Evolutionary conservation across 2,329 filamentous ascomycete genomes (phyloP).

Genomic region (Cladorrhinum sp.): DNA sequence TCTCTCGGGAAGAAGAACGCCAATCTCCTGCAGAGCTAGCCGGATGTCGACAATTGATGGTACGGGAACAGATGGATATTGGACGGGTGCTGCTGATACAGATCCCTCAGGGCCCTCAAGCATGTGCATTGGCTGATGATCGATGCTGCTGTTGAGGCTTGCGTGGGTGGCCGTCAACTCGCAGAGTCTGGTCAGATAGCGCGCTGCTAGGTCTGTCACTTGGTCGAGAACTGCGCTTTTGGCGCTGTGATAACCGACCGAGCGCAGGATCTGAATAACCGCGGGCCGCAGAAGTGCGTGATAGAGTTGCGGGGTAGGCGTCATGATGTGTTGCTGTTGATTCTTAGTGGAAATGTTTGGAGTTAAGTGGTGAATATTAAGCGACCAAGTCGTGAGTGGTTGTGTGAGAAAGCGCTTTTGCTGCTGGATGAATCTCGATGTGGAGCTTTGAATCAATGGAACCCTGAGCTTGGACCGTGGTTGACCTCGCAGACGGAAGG

Average conservation of each 20-base stretch:
- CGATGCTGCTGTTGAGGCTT: conserved; percentile 61
- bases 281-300: conserved; percentile 81
- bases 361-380: too few species aligned
- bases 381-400: too few species aligned
- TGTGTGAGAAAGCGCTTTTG: too few species aligned
- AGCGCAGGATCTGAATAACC: conserved; percentile 86
- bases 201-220: conserved; percentile 79
- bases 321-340: conserved; percentile 36
- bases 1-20: conserved; percentile 67
- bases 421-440: too few species aligned
- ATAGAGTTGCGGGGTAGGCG: conserved; percentile 47
- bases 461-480: neutral
- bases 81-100: neutral
- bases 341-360: neutral
- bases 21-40: conserved; percentile 79
- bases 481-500: neutral
- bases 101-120: neutral
- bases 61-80: conserved; percentile 29
- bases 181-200: conserved; percentile 75
- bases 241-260: conserved; percentile 83
- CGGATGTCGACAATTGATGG: conserved; percentile 74
- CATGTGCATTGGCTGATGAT: conserved; percentile 40
- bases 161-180: conserved; percentile 70
- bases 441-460: too few species aligned
- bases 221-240: conserved; percentile 80